A percentile compares a stretch with the other conserved stretches of the same genome.
These are phyloP conservation scores for Tetrahymena thermophila DNA, from an alignment of 73 alveolate genomes.

Conservation along the genomic window DNA sequence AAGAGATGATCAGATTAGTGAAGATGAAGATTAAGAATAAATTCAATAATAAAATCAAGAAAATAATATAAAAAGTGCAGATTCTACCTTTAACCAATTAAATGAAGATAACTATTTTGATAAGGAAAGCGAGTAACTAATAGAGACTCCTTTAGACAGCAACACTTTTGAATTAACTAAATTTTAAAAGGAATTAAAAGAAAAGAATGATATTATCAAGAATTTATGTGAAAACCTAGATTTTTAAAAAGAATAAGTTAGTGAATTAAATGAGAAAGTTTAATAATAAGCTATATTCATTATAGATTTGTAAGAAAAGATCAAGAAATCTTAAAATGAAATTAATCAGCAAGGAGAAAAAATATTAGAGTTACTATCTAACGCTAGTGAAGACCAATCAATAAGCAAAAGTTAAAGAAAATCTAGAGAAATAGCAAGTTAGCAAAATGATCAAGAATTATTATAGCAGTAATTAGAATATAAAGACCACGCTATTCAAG, in stretches of 20 bases:
- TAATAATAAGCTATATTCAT: background rate
- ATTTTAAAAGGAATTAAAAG: background rate
- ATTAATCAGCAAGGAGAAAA: background rate
- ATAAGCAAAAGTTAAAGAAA: background rate
- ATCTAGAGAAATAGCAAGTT: background rate
- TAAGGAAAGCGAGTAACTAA: background rate
- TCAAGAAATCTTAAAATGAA: background rate
- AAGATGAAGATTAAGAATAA: background rate
- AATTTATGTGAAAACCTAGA: background rate
- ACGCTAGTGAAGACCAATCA: background rate
- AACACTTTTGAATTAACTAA: background rate
- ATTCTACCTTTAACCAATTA: background rate
- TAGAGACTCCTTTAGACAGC: background rate
- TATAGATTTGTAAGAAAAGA: background rate
- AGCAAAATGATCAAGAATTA: background rate
- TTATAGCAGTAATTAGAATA: background rate
- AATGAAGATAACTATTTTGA: background rate
- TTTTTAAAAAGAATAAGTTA: background rate
- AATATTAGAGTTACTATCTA: background rate
- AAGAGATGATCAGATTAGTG: background rate
- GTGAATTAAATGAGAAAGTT: background rate
- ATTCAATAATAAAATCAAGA: too few species aligned
- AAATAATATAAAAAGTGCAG: background rate
- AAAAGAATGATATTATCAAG: background rate
- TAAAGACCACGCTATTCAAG: background rate